phyloP scores from a whole-genome alignment of 768 basidiomycete species.

The Rhizopogon roseolus region DNA sequence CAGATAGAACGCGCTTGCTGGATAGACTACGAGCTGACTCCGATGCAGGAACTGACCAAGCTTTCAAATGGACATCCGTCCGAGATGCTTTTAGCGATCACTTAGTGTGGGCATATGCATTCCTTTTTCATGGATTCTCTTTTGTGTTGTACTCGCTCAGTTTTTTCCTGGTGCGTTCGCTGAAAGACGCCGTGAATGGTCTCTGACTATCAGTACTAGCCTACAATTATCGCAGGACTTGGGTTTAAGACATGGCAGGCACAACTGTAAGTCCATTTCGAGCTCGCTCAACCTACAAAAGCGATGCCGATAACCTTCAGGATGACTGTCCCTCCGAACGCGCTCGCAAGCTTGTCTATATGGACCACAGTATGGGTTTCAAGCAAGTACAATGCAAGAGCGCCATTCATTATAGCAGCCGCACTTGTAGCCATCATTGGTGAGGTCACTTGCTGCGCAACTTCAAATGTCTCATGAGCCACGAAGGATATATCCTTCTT shows the following conservation, averaged over 20 bases:
- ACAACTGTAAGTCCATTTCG: slow-evolving; percentile 38
- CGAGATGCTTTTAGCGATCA: slow-evolving; percentile 53
- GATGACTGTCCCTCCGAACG: slow-evolving; percentile 58
- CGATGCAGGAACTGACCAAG: slow-evolving; percentile 48
- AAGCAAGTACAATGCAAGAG: slow-evolving; percentile 39
- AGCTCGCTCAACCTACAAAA: background rate
- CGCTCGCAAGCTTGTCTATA: slow-evolving; percentile 44
- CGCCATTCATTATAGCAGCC: slow-evolving; percentile 48
- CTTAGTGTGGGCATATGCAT: slow-evolving; percentile 54
- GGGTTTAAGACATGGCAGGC: slow-evolving; percentile 60
- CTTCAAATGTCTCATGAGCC: background rate
- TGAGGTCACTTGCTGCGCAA: slow-evolving; percentile 13
- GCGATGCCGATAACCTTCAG: slow-evolving; percentile 19
- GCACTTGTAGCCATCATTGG: slow-evolving; percentile 50
- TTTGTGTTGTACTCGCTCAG: slow-evolving; percentile 56
- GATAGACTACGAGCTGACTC: slow-evolving; percentile 47
- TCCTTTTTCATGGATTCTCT: slow-evolving; percentile 59
- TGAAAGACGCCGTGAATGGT: background rate
- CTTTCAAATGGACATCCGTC: slow-evolving; percentile 55
- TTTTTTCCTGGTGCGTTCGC: slow-evolving; percentile 46
- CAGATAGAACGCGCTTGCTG: slow-evolving; percentile 46
- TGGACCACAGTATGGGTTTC: slow-evolving; percentile 48
- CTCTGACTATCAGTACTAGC: slow-evolving; percentile 26
- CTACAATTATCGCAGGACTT: slow-evolving; percentile 53
- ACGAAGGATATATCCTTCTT: slow-evolving; percentile 52